Percentiles rank a stretch among this genome's conserved stretches.
These are phyloP conservation scores for Neurospora pannonica DNA, from an alignment of 495 filamentous ascomycete genomes.

Conservation along the genomic window DNA sequence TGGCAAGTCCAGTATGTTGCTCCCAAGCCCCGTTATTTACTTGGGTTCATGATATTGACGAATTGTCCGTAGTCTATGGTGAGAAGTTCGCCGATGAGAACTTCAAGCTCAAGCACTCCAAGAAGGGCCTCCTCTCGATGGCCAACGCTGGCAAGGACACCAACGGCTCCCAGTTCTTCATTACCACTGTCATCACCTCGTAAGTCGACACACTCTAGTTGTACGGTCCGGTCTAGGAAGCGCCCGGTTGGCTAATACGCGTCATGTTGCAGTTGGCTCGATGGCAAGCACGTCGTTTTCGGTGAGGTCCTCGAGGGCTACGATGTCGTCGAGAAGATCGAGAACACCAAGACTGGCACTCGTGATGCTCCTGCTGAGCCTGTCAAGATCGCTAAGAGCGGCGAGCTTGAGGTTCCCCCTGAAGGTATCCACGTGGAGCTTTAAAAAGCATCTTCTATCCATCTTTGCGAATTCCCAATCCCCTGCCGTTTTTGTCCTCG, in stretches of 20 bases:
- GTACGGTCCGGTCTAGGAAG: background rate
- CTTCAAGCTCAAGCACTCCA: slow-evolving; percentile 91
- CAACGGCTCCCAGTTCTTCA: slow-evolving; percentile 99
- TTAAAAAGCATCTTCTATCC: slow-evolving; percentile 40
- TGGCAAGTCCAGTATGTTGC: slow-evolving; percentile 71
- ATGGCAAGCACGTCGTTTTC: slow-evolving; percentile 85
- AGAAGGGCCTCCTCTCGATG: slow-evolving; percentile 65
- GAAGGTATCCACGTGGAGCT: slow-evolving; percentile 99
- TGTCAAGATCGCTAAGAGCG: slow-evolving; percentile 90
- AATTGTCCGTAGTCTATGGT: slow-evolving; percentile 59
- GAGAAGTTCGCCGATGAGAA: slow-evolving; percentile 95
- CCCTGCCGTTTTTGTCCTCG: background rate
- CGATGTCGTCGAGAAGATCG: slow-evolving; percentile 81
- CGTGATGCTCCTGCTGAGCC: slow-evolving; percentile 63
- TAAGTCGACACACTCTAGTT: slow-evolving; percentile 33
- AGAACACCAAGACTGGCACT: slow-evolving; percentile 59
- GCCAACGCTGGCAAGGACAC: slow-evolving; percentile 96
- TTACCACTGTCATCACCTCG: slow-evolving; percentile 76
- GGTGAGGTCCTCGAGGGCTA: slow-evolving; percentile 88
- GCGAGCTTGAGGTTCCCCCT: slow-evolving; percentile 75
- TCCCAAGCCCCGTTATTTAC: background rate
- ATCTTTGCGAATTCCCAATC: background rate
- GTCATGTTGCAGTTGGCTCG: slow-evolving; percentile 58
- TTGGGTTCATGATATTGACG: slow-evolving; percentile 1
- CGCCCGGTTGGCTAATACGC: slow-evolving; percentile 18